Evolutionary conservation across 2,329 filamentous ascomycete genomes (phyloP).

Genomic region (Volutella citrinella): DNA sequence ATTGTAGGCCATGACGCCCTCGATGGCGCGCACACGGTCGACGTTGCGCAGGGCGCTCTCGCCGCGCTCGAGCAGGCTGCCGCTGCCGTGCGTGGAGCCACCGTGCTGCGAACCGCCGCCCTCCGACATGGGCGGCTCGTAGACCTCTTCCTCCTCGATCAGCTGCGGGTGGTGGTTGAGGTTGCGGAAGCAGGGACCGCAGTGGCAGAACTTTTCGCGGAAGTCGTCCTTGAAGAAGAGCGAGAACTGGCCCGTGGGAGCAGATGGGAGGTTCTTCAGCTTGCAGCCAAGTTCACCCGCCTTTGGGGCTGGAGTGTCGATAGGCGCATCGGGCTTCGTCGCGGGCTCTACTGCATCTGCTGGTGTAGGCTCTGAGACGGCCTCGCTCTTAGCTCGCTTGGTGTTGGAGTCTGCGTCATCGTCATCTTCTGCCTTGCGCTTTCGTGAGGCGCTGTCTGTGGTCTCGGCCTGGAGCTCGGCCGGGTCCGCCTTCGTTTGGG

Average conservation of each 20-base stretch:
- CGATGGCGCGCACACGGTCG: conserved; percentile 88
- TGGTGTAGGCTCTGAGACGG: conserved; percentile 7
- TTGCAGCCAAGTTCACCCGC: no score
- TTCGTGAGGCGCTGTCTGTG: conserved; percentile 42
- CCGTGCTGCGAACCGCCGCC: conserved; percentile 53
- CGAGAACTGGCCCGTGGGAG: conserved; percentile 63
- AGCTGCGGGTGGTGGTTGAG: conserved; percentile 74
- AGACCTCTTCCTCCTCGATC: conserved; percentile 89
- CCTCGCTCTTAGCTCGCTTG: conserved; percentile 54
- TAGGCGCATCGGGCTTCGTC: conserved; percentile 10
- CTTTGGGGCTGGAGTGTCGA: conserved; percentile 14
- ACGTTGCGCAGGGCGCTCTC: conserved; percentile 90
- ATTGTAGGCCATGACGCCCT: conserved; percentile 98
- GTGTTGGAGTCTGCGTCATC: conserved; percentile 31
- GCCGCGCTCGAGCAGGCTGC: conserved; percentile 83
- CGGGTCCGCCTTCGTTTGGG: conserved; percentile 15
- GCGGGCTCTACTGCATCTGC: conserved; percentile 12
- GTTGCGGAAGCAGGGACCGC: conserved; percentile 72
- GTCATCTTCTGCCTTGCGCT: conserved; percentile 64
- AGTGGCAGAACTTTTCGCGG: conserved; percentile 79
- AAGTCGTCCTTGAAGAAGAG: conserved; percentile 81
- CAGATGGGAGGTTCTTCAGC: conserved; percentile 53
- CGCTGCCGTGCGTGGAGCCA: conserved; percentile 65
- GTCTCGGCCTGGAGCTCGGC: no score
- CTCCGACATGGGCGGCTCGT: conserved; percentile 84